A percentile compares a stretch with the other conserved stretches of the same genome.
Evolutionary conservation across 1,139 yeast species (phyloP).

Genomic region (Diutina neorugosa): DNA sequence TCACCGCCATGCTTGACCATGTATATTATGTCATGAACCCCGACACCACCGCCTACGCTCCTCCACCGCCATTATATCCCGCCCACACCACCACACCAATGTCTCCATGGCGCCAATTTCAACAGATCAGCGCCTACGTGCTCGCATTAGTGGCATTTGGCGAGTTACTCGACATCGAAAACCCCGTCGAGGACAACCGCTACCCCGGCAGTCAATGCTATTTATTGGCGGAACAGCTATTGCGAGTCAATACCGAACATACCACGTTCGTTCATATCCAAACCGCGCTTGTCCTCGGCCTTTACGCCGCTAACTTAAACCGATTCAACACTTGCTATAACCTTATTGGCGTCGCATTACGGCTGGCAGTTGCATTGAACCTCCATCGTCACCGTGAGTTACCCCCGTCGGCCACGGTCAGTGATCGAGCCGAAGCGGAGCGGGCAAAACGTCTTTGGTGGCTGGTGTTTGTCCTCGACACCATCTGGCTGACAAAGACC

Average conservation of each 20-base stretch:
- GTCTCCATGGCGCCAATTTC: background rate
- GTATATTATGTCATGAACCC: background rate
- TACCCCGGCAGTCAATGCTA: conserved; percentile 28
- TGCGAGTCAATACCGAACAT: conserved; percentile 28
- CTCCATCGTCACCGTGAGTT: conserved; percentile 24
- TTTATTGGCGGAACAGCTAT: conserved; percentile 26
- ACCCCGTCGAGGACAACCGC: conserved; percentile 5
- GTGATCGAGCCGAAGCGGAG: conserved; percentile 13
- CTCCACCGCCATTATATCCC: conserved; percentile 5
- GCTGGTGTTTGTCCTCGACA: conserved; percentile 39
- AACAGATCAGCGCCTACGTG: conserved; percentile 13
- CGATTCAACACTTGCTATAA: conserved; percentile 37
- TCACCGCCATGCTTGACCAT: conserved; percentile 7
- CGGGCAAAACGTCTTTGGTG: conserved; percentile 41
- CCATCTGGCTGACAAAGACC: conserved; percentile 38
- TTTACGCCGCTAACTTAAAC: conserved; percentile 36
- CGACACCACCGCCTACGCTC: no score
- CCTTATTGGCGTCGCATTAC: conserved; percentile 37
- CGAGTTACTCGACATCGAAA: conserved; percentile 17
- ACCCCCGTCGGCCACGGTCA: background rate
- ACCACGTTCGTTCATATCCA: conserved; percentile 30
- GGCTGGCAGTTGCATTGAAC: conserved; percentile 33
- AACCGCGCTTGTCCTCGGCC: conserved; percentile 32
- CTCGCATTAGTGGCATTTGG: conserved; percentile 26
- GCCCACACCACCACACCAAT: background rate